Percentiles rank a stretch among this genome's conserved stretches.
Conservation (phyloP, 331 rosid genomes). For the Prunus yedoensis region DNA sequence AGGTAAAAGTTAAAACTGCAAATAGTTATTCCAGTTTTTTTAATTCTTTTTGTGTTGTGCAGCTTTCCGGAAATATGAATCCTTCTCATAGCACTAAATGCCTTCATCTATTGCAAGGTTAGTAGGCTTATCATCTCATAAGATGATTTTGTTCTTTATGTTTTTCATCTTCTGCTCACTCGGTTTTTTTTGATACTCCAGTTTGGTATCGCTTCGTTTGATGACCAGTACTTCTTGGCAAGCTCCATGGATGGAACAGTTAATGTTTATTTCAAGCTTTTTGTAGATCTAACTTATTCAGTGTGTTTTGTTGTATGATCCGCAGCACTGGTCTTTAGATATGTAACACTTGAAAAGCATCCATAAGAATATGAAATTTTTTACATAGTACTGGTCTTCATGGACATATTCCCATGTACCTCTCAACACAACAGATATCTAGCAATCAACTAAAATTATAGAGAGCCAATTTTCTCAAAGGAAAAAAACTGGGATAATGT, state of each 20-base stretch:
- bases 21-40: conserved; percentile 18
- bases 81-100: conserved; percentile 63
- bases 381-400: background rate
- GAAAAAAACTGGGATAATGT: background rate
- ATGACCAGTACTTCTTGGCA: conserved; percentile 83
- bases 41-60: conserved; percentile 22
- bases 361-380: background rate
- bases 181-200: conserved; percentile 34
- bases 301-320: background rate
- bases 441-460: background rate
- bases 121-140: conserved; percentile 21
- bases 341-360: background rate
- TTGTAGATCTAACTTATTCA: background rate
- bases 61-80: conserved; percentile 64
- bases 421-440: background rate
- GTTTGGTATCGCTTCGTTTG: conserved; percentile 78
- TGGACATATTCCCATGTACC: background rate
- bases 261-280: conserved; percentile 30
- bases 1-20: background rate
- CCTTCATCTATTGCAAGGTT: conserved; percentile 88
- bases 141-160: background rate
- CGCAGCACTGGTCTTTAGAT: background rate
- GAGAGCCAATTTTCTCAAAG: background rate
- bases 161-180: conserved; percentile 22
- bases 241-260: conserved; percentile 99